These are phyloP conservation scores for Termitomyces heimii DNA, from an alignment of 768 basidiomycete genomes.

Conservation along the genomic window DNA sequence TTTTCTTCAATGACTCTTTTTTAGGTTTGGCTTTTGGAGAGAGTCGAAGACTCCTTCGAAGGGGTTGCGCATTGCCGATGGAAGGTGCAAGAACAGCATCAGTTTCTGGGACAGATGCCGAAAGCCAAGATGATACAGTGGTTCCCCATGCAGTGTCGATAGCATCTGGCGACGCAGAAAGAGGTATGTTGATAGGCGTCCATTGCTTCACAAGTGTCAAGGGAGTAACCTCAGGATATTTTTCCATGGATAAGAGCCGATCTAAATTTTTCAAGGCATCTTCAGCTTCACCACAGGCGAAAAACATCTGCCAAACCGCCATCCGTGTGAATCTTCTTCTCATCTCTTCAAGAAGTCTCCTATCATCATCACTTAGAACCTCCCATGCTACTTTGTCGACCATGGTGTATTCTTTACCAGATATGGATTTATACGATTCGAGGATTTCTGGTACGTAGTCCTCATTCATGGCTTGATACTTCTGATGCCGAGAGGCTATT, in stretches of 20 bases:
- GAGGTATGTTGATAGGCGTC: not conserved
- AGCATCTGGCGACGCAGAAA: not conserved
- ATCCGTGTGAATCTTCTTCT: not conserved
- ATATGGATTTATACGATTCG: not conserved
- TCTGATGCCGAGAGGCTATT: not conserved
- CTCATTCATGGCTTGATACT: not conserved
- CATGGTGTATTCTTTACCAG: not conserved
- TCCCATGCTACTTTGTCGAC: not conserved
- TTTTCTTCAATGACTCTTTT: not conserved
- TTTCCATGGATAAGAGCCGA: not conserved
- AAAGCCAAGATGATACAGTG: not conserved
- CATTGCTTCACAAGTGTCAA: not conserved
- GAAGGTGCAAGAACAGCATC: no score
- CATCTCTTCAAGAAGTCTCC: not conserved
- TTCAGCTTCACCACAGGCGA: not conserved
- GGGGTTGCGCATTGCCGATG: no score
- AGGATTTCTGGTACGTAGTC: conserved; percentile 1
- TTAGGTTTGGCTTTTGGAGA: not conserved
- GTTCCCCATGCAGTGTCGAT: not conserved
- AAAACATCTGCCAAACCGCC: conserved; percentile 6
- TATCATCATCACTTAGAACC: not conserved
- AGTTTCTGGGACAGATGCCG: not conserved
- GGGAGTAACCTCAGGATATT: not conserved
- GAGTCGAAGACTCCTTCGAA: not conserved
- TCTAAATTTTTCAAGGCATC: not conserved